phyloP scores from a whole-genome alignment of 1,139 yeast genomes.

The Kodamaea sp. region DNA sequence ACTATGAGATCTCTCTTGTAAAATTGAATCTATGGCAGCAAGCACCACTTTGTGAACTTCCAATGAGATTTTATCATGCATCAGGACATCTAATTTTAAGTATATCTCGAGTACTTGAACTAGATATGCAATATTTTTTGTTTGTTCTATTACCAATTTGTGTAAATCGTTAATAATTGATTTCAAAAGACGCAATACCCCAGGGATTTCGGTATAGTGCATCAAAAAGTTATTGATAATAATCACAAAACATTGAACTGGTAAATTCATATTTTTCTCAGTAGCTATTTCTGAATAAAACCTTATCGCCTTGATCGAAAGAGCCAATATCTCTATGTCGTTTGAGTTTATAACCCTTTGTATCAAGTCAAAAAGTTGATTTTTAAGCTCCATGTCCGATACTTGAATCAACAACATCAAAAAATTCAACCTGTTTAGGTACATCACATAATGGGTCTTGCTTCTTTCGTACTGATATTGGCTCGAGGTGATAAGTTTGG shows the following conservation, averaged over 20 bases:
- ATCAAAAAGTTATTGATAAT: constrained; percentile 10
- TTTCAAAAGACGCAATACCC: constrained; percentile 8
- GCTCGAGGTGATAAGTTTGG: constrained; percentile 39
- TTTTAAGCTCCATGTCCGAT: constrained; percentile 32
- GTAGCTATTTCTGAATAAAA: constrained; percentile 21
- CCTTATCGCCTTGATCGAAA: constrained; percentile 24
- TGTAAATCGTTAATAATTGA: constrained; percentile 1
- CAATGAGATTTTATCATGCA: constrained; percentile 4
- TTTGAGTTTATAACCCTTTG: constrained; percentile 20
- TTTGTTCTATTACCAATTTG: background rate
- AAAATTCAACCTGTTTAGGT: constrained; percentile 38
- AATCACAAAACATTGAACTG: constrained; percentile 19
- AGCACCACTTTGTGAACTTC: constrained; percentile 5
- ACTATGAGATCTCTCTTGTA: background rate
- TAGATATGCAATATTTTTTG: constrained; percentile 1
- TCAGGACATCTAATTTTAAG: constrained; percentile 3
- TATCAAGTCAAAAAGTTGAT: constrained; percentile 28
- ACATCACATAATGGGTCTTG: constrained; percentile 29
- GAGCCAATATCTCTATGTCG: constrained; percentile 25
- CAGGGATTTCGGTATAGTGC: constrained; percentile 4
- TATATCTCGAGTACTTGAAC: constrained; percentile 9
- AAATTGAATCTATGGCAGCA: background rate
- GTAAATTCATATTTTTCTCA: constrained; percentile 15
- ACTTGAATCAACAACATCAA: constrained; percentile 32
- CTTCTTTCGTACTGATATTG: constrained; percentile 28